Conservation (phyloP, 2,329 filamentous ascomycete species). For the Colletotrichum magnum region DNA sequence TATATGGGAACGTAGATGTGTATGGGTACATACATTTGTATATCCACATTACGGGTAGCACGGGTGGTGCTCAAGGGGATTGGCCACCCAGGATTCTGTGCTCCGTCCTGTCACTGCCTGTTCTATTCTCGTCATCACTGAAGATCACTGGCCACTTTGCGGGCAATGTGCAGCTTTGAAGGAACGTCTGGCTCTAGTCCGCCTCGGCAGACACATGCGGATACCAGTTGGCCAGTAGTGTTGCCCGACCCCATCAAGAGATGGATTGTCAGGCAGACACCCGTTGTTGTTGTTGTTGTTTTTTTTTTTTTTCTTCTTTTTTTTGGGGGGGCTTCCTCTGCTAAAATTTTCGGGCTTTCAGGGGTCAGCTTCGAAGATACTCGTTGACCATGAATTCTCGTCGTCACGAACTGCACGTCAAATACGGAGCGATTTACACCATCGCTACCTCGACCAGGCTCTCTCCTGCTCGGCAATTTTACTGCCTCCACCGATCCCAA, state of each 20-base stretch:
- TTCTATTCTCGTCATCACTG: constrained; percentile 9
- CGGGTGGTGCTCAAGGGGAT: too few relatives aligned
- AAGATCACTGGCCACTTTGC: constrained; percentile 10
- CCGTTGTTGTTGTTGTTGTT: neutral
- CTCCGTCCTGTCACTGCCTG: neutral
- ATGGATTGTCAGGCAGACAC: neutral
- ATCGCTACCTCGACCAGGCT: neutral
- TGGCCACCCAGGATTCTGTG: neutral
- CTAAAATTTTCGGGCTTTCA: too few relatives aligned
- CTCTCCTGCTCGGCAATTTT: constrained; percentile 7
- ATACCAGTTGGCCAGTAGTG: too few relatives aligned
- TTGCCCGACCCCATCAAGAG: neutral
- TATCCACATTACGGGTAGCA: too few relatives aligned
- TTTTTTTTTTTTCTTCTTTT: neutral
- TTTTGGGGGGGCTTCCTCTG: too few relatives aligned
- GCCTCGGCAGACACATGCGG: neutral
- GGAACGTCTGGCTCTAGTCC: neutral
- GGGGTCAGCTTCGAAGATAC: too few relatives aligned
- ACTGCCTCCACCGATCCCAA: constrained; percentile 66
- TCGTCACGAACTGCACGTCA: too few relatives aligned
- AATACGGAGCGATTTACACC: too few relatives aligned
- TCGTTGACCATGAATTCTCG: too few relatives aligned
- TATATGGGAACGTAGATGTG: too few relatives aligned
- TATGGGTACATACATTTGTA: too few relatives aligned
- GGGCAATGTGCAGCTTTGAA: neutral